phyloP scores from a whole-genome alignment of 805 yeast genomes.

The Yueomyces sp. region DNA sequence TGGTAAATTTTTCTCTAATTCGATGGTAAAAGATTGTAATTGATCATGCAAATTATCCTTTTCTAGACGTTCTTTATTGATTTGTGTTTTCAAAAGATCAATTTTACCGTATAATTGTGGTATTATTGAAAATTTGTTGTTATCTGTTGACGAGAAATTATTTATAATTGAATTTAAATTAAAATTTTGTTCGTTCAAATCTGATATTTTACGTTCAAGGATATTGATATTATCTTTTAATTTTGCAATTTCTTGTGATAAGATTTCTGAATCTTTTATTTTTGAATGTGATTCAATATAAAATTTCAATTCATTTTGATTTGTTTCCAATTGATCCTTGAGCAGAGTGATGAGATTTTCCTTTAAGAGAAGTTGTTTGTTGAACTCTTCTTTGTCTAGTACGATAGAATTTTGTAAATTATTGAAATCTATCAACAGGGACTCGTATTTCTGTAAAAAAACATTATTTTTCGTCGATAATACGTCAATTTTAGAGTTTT shows the following conservation, averaged over 20 bases:
- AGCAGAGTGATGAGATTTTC: slow-evolving; percentile 27
- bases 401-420: slow-evolving; percentile 32
- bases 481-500: slow-evolving; percentile 14
- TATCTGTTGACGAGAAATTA: slow-evolving; percentile 21
- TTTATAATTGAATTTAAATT: slow-evolving; percentile 34
- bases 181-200: slow-evolving; percentile 18
- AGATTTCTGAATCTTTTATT: slow-evolving; percentile 3
- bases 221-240: slow-evolving; percentile 18
- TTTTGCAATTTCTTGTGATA: slow-evolving; percentile 25
- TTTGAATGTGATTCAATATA: slow-evolving; percentile 27
- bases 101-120: slow-evolving; percentile 42
- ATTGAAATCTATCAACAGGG: slow-evolving; percentile 32
- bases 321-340: slow-evolving; percentile 23
- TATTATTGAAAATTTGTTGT: not conserved
- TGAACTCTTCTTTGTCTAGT: slow-evolving; percentile 34
- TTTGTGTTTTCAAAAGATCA: slow-evolving; percentile 47
- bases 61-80: slow-evolving; percentile 51
- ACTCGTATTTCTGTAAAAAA: slow-evolving; percentile 28
- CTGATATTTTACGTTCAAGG: slow-evolving; percentile 23
- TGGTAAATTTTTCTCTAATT: slow-evolving; percentile 69
- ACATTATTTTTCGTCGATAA: slow-evolving; percentile 26
- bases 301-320: slow-evolving; percentile 30
- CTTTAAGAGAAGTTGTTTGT: slow-evolving; percentile 46
- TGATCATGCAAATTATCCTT: slow-evolving; percentile 57
- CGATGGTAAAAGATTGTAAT: slow-evolving; percentile 54